Conservation (phyloP, 345 rosid species). For the Eucalyptus dawsonii region DNA sequence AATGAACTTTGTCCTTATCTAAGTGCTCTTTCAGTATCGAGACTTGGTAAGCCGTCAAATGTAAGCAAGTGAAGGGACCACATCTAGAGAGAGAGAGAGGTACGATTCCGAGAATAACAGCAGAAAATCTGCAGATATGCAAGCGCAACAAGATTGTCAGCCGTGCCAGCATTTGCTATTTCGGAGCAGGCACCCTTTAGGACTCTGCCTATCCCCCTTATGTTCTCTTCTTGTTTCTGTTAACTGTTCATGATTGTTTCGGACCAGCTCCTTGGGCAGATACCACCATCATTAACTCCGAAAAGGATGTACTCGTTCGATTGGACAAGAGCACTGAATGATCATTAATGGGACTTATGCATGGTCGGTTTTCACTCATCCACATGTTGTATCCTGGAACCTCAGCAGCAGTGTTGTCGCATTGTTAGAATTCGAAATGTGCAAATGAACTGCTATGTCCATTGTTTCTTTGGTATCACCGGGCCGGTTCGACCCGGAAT, state of each 20-base stretch:
- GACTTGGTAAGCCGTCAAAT: not conserved
- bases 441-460: not conserved
- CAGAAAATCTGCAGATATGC: not conserved
- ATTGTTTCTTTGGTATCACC: not conserved
- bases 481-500: not conserved
- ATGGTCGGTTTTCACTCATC: not conserved
- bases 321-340: not conserved
- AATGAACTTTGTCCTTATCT: not conserved
- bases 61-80: not conserved
- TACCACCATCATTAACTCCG: not conserved
- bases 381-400: not conserved
- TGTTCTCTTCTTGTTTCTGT: not conserved
- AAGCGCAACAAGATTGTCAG: not conserved
- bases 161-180: not conserved
- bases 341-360: not conserved
- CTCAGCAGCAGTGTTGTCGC: not conserved
- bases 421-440: not conserved
- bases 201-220: not conserved
- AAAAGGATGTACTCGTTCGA: not conserved
- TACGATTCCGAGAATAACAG: not conserved
- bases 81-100: not conserved
- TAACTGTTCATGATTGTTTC: not conserved
- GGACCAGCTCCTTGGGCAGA: not conserved
- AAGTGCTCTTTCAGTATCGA: not conserved
- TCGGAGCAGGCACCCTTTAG: not conserved